Evolutionary conservation across 257 asterid genomes (phyloP).

Genomic region (Solanum dulcamara): DNA sequence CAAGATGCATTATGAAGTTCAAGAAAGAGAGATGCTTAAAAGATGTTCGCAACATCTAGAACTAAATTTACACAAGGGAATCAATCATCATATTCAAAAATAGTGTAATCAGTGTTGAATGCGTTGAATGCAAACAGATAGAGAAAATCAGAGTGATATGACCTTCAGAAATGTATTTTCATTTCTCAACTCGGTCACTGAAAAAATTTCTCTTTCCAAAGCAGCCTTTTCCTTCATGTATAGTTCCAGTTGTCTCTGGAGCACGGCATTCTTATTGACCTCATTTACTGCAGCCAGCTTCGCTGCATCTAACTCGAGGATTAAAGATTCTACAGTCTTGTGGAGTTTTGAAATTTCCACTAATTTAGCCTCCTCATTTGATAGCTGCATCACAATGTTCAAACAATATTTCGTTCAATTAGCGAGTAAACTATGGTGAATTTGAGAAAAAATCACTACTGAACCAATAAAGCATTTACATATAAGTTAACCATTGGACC

Average conservation of each 20-base stretch:
- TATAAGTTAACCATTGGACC: neutral
- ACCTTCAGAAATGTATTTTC: constrained; percentile 84
- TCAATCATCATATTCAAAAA: neutral
- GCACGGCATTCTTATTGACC: constrained; percentile 64
- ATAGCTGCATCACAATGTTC: constrained; percentile 37
- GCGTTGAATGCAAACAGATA: neutral
- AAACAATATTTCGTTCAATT: neutral
- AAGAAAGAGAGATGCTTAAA: neutral
- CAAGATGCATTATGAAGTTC: neutral
- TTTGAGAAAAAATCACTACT: neutral
- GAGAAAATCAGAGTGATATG: neutral
- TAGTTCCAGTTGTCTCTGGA: constrained; percentile 62
- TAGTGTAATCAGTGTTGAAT: neutral
- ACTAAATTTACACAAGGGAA: neutral
- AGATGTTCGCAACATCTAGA: neutral
- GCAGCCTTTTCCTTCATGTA: constrained; percentile 68
- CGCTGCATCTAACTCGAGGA: constrained; percentile 77
- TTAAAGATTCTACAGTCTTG: constrained; percentile 74
- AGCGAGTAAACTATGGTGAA: neutral
- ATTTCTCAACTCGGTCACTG: constrained; percentile 51
- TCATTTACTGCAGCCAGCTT: constrained; percentile 87
- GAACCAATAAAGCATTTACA: neutral
- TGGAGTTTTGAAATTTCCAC: constrained; percentile 83
- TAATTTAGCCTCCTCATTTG: constrained; percentile 70
- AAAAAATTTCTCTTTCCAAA: constrained; percentile 50